Percentiles rank a stretch among this genome's conserved stretches.
phyloP scores from a whole-genome alignment of 768 basidiomycete species.

The Pulveroboletus sp. region DNA sequence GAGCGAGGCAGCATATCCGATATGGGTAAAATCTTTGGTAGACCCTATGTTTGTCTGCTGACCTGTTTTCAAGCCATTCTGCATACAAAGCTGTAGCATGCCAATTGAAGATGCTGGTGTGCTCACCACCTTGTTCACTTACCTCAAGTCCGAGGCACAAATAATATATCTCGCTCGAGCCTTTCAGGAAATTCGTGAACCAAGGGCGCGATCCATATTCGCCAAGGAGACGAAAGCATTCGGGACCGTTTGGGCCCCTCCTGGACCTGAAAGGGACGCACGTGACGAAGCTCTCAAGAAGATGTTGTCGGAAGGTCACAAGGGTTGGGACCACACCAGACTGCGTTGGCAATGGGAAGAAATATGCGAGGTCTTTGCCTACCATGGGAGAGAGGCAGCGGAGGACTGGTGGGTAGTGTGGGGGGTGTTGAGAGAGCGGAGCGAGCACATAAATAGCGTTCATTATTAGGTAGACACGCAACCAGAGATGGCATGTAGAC shows the following conservation, averaged over 20 bases:
- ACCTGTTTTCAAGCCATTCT: conserved; percentile 40
- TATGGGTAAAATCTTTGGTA: conserved; percentile 36
- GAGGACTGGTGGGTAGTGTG: conserved; percentile 67
- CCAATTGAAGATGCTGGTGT: conserved; percentile 34
- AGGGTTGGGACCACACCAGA: conserved; percentile 45
- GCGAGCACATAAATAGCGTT: conserved; percentile 14
- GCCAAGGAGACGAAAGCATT: conserved; percentile 43
- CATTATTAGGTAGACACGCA: conserved; percentile 7
- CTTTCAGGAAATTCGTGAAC: conserved; percentile 57
- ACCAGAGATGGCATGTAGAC: conserved; percentile 3
- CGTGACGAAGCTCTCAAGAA: conserved; percentile 38
- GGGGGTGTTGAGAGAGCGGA: conserved; percentile 44
- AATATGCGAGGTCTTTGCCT: conserved; percentile 48
- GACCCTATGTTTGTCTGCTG: neutral
- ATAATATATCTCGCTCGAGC: conserved; percentile 48
- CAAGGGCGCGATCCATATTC: conserved; percentile 41
- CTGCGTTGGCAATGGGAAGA: conserved; percentile 53
- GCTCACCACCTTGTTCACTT: conserved; percentile 34
- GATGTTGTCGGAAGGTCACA: conserved; percentile 26
- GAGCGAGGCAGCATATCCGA: conserved; percentile 59
- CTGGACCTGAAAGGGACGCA: conserved; percentile 41
- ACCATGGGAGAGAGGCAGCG: conserved; percentile 53
- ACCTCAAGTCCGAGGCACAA: conserved; percentile 44
- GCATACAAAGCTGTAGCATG: conserved; percentile 35
- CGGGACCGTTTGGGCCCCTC: conserved; percentile 38